Conservation (phyloP, 2,329 filamentous ascomycete genomes). For the Aspergillus persii region DNA sequence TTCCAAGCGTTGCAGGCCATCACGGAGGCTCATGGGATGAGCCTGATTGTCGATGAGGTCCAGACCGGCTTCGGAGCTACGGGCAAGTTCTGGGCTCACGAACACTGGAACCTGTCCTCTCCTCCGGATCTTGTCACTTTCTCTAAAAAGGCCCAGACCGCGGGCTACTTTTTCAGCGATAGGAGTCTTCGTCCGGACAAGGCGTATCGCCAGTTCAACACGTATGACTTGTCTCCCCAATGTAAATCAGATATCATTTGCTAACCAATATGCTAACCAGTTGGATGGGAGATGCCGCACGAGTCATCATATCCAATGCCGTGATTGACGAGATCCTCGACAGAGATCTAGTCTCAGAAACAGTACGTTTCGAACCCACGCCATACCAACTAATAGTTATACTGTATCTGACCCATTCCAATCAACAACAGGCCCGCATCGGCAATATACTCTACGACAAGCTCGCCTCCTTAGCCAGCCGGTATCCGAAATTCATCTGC, state of each 20-base stretch:
- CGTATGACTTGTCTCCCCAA: background rate
- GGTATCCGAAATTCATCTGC: background rate
- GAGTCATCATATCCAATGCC: slow-evolving; percentile 5
- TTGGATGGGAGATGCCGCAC: slow-evolving; percentile 10
- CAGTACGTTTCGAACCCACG: background rate
- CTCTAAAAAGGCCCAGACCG: slow-evolving; percentile 8
- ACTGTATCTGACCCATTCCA: background rate
- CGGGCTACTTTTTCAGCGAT: slow-evolving; percentile 8
- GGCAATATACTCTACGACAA: background rate
- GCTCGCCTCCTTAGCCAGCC: background rate
- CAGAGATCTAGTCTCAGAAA: slow-evolving; percentile 2
- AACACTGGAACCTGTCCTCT: slow-evolving; percentile 3
- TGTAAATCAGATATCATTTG: background rate
- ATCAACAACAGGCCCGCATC: background rate
- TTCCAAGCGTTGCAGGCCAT: slow-evolving; percentile 3
- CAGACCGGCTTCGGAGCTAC: slow-evolving; percentile 7
- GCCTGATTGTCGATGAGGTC: slow-evolving; percentile 2
- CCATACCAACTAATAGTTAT: no score
- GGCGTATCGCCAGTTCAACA: slow-evolving; percentile 6
- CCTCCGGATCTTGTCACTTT: slow-evolving; percentile 5
- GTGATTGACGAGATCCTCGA: slow-evolving; percentile 7
- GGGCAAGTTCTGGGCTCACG: slow-evolving; percentile 7
- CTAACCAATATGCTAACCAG: background rate
- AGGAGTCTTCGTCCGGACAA: slow-evolving; percentile 2
- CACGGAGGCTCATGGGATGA: background rate